Conservation (phyloP, 306 rosid species). For the Biancaea sappan region DNA sequence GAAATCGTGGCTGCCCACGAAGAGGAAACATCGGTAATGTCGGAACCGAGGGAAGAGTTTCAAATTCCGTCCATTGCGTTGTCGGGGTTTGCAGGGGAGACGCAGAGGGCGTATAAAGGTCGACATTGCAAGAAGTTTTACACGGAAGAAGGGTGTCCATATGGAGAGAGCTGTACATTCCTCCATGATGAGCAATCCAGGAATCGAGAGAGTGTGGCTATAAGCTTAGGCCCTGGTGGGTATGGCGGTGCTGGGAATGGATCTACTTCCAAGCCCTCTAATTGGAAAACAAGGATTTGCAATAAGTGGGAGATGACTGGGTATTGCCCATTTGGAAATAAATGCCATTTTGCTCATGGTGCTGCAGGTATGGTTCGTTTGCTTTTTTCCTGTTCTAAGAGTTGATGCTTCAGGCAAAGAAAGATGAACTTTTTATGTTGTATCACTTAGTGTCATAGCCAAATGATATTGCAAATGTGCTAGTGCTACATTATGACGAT, state of each 20-base stretch:
- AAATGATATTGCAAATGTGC: too few species aligned
- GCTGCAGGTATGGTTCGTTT: conserved; percentile 62
- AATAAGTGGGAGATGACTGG: conserved; percentile 98
- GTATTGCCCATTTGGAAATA: conserved; percentile 93
- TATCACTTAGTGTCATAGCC: too few species aligned
- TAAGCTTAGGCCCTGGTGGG: conserved; percentile 96
- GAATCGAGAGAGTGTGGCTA: conserved; percentile 97
- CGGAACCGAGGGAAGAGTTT: conserved; percentile 84
- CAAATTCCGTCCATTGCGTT: conserved; percentile 85
- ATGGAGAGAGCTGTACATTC: conserved; percentile 94
- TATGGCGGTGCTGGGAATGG: conserved; percentile 58
- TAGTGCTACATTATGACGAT: too few species aligned
- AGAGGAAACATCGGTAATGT: conserved; percentile 61
- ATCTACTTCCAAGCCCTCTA: conserved; percentile 75
- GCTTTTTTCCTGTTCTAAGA: too few species aligned
- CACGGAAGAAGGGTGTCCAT: conserved; percentile 97
- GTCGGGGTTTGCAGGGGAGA: conserved; percentile 53
- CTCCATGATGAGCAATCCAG: conserved; percentile 94
- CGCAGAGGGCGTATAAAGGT: conserved; percentile 85
- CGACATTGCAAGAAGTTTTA: conserved; percentile 97
- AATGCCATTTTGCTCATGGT: conserved; percentile 98
- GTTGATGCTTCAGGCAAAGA: too few species aligned
- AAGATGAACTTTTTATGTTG: too few species aligned
- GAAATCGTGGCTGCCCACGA: conserved; percentile 96
- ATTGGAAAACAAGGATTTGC: conserved; percentile 97